Percentiles rank a stretch among this genome's conserved stretches.
These are phyloP conservation scores for Metarhizium humberi DNA, from an alignment of 2,329 filamentous ascomycete genomes.

Conservation along the genomic window DNA sequence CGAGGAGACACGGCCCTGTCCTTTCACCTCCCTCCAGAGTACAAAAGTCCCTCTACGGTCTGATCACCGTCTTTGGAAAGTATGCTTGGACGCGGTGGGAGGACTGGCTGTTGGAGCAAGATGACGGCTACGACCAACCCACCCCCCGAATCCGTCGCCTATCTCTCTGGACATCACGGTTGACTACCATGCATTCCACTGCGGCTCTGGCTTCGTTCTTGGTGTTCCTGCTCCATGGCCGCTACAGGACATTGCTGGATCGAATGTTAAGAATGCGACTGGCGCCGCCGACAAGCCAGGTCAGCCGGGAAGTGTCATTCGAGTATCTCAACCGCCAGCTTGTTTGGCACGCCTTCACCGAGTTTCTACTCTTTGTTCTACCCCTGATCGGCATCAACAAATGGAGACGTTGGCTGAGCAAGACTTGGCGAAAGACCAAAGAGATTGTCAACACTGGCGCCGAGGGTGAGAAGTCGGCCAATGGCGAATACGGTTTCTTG, in stretches of 20 bases:
- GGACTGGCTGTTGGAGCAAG: slow-evolving; percentile 67
- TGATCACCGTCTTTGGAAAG: slow-evolving; percentile 76
- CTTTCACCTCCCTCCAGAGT: slow-evolving; percentile 62
- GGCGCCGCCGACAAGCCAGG: slow-evolving; percentile 73
- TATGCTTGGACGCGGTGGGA: slow-evolving; percentile 94
- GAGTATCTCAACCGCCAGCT: slow-evolving; percentile 96
- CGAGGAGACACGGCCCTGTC: slow-evolving; percentile 53
- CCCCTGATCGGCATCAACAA: slow-evolving; percentile 90
- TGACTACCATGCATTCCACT: slow-evolving; percentile 68
- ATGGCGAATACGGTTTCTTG: slow-evolving; percentile 73
- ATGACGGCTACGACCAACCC: slow-evolving; percentile 62
- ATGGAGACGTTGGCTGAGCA: slow-evolving; percentile 83
- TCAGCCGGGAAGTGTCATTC: slow-evolving; percentile 87
- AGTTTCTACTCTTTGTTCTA: slow-evolving; percentile 95
- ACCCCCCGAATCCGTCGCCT: slow-evolving; percentile 44
- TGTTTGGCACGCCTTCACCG: slow-evolving; percentile 99
- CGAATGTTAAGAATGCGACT: slow-evolving; percentile 76
- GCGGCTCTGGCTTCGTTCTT: slow-evolving; percentile 80
- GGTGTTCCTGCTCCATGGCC: slow-evolving; percentile 81
- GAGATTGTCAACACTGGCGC: slow-evolving; percentile 45
- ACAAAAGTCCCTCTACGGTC: slow-evolving; percentile 79
- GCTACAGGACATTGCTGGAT: slow-evolving; percentile 85
- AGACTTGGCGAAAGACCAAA: slow-evolving; percentile 77
- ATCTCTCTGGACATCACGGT: slow-evolving; percentile 57
- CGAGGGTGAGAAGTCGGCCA: slow-evolving; percentile 40